Percentiles rank a stretch among this genome's conserved stretches.
Evolutionary conservation across 176 grass and related monocot genomes (phyloP).

Genomic region (Triticum urartu): DNA sequence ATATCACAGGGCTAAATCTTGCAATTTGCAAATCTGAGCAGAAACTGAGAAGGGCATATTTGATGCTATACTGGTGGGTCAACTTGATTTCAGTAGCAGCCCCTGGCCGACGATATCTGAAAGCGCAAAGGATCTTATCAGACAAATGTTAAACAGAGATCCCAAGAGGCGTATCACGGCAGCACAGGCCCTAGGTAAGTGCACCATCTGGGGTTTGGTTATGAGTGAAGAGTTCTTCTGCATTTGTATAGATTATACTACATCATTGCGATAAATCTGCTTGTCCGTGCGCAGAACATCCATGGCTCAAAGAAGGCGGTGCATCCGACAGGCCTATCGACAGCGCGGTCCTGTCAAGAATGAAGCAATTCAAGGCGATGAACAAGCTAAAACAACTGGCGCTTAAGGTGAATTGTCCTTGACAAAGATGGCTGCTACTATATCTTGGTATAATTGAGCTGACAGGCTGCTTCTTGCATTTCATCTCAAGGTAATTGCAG

Average conservation of each 20-base stretch:
- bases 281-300: constrained; percentile 55
- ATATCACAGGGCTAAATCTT: background rate
- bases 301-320: constrained; percentile 80
- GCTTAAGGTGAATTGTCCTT: constrained; percentile 58
- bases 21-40: constrained; percentile 36
- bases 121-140: constrained; percentile 73
- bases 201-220: background rate
- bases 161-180: constrained; percentile 62
- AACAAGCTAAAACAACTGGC: constrained; percentile 93
- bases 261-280: background rate
- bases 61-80: constrained; percentile 41
- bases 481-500: constrained; percentile 58
- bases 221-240: background rate
- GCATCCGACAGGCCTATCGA: constrained; percentile 84
- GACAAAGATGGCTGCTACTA: background rate
- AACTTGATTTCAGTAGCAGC: constrained; percentile 37
- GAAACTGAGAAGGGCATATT: constrained; percentile 81
- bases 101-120: constrained; percentile 78
- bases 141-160: constrained; percentile 54
- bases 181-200: constrained; percentile 55
- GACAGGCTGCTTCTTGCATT: background rate
- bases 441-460: background rate
- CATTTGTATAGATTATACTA: background rate
- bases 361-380: constrained; percentile 91
- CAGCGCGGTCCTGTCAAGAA: constrained; percentile 79